Evolutionary conservation across 2,329 filamentous ascomycete species (phyloP).

Genomic region (Ophiosphaerella herpotricha): DNA sequence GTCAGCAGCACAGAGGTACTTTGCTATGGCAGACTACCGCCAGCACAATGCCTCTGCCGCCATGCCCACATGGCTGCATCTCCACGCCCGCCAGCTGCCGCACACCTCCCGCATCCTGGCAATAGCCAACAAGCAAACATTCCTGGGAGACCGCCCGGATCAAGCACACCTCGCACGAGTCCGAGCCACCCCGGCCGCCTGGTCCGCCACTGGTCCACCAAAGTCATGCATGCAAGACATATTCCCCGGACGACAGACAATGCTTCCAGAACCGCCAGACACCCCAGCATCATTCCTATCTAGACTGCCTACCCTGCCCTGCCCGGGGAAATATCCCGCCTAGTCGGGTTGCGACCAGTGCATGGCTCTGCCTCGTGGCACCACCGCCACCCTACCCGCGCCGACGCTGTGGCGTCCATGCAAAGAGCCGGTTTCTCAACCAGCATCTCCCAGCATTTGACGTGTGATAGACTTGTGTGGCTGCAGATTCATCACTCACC

Average conservation of each 20-base stretch:
- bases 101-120: too few species aligned
- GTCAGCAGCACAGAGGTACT: not conserved
- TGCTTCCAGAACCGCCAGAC: constrained; percentile 24
- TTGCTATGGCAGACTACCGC: not conserved
- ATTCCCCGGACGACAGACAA: constrained; percentile 11
- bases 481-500: constrained; percentile 12
- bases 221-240: constrained; percentile 20
- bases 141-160: constrained; percentile 12
- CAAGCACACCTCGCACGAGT: constrained; percentile 14
- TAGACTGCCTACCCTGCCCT: too few species aligned
- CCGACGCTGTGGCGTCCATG: constrained; percentile 11
- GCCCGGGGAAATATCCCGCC: too few species aligned
- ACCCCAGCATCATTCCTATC: constrained; percentile 6
- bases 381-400: constrained; percentile 6
- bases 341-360: too few species aligned
- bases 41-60: too few species aligned
- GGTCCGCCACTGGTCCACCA: constrained; percentile 11
- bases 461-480: constrained; percentile 21
- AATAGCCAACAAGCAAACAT: constrained; percentile 6
- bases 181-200: constrained; percentile 7
- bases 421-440: constrained; percentile 8
- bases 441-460: constrained; percentile 15
- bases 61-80: too few species aligned
- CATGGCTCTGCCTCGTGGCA: too few species aligned
- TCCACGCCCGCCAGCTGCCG: too few species aligned